Evolutionary conservation across 2,329 filamentous ascomycete genomes (phyloP), one percentile per base, ranked within the genome.

Genomic region (Remersonia thermophila): DNA sequence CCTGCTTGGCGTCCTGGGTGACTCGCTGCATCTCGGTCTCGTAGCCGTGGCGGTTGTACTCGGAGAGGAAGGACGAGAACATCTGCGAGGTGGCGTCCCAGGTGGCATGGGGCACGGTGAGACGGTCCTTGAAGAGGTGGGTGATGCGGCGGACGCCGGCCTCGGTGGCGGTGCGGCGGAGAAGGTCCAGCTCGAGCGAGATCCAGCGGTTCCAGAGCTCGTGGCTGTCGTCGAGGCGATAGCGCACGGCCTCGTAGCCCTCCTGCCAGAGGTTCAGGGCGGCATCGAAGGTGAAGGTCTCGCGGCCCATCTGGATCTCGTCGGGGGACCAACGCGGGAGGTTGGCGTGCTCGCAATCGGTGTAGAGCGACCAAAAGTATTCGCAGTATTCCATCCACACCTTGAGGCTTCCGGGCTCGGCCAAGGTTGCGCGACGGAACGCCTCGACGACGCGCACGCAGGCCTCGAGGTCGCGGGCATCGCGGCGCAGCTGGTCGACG

Each of bases 331-430:
- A 76, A 29, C 63, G 63, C 14, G 66, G 61, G 37, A 71, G 66
- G 36, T 60, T 57, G 39, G 67, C 54, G 29, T 57, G 68, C 54
- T 78, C 73, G 48, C 73, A 76, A 46, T 73, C 72, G 35, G 67
- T 66, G 55, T 83, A 78, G 9, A 86, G 73, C 14, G 72, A 71
- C 67, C 79, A 78, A 44, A 87, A 76, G 58, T 80, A 89, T 49
- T 86, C 77, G 56, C 79, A 83, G 53, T 87, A 89, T 18, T 76
- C 69, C 41, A 77, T 68, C 83, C 83, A 91, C 28, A 89, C 62
- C 44, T 72, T 75, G 41, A 80, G 64, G 49, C 83, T 87, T 47
- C 71, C 77, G 9, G 80, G 79, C 57, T 89, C 83, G 35, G 82
- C 77, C 39, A 63, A 60, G 15, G 80, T 71, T 39, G 83, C 82